Percentiles rank a stretch among this genome's conserved stretches.
Evolutionary conservation across 257 asterid genomes (phyloP).

Genomic region (Nicotiana paniculata): DNA sequence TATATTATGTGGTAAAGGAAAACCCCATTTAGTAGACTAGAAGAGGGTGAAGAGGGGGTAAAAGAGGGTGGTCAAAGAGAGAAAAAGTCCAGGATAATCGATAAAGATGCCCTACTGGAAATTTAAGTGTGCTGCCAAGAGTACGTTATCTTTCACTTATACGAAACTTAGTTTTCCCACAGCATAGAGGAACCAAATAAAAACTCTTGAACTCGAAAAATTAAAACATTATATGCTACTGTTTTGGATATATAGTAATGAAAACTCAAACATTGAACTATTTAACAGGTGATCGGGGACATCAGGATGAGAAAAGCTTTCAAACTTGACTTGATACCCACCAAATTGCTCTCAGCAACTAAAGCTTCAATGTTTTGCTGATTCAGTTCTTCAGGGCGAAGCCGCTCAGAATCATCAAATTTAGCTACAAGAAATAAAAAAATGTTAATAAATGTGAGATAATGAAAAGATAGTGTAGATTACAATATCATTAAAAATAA

Average conservation of each 20-base stretch:
- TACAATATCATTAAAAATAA: not conserved
- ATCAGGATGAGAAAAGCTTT: slow-evolving; percentile 12
- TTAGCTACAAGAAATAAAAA: slow-evolving; percentile 24
- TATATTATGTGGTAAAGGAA: not conserved
- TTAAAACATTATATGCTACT: not conserved
- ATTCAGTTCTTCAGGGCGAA: slow-evolving; percentile 94
- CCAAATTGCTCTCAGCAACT: slow-evolving; percentile 99
- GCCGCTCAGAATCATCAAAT: slow-evolving; percentile 75
- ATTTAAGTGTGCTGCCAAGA: not conserved
- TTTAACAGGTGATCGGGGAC: not conserved
- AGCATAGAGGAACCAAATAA: not conserved
- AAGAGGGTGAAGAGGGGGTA: not conserved
- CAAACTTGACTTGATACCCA: slow-evolving; percentile 44
- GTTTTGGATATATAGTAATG: not conserved
- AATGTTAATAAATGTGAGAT: not conserved
- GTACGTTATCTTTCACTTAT: not conserved
- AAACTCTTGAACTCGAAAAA: not conserved
- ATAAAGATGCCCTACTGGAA: not conserved
- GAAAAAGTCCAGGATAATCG: not conserved
- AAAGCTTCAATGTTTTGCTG: slow-evolving; percentile 96
- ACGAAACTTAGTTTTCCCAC: not conserved
- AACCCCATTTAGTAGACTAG: not conserved
- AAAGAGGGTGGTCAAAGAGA: not conserved
- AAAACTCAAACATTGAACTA: not conserved
- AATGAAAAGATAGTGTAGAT: not conserved